A percentile compares a stretch with the other conserved stretches of the same genome.
These are phyloP conservation scores for Lycium ferocissimum DNA, from an alignment of 257 asterid genomes.

Conservation along the genomic window DNA sequence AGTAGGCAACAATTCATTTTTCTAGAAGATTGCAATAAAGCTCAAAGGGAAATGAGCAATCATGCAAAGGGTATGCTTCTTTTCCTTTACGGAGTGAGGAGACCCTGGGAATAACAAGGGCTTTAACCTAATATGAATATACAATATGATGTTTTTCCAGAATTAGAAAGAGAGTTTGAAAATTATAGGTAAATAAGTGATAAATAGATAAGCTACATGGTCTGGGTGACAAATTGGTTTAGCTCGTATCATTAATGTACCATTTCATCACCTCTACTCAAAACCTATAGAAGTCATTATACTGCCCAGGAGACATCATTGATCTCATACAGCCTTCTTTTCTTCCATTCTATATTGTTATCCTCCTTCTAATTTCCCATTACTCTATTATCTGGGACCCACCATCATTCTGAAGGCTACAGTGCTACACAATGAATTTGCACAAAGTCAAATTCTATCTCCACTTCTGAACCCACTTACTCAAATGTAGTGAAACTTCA, in stretches of 20 bases:
- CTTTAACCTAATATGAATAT: background rate
- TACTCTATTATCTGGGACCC: slow-evolving; percentile 4
- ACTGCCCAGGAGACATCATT: slow-evolving; percentile 3
- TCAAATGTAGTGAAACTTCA: background rate
- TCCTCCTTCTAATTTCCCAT: background rate
- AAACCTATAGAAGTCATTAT: slow-evolving; percentile 10
- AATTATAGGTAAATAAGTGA: background rate
- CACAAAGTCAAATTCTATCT: background rate
- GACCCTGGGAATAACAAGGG: background rate
- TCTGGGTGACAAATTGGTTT: background rate
- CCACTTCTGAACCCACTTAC: slow-evolving; percentile 8
- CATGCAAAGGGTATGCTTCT: background rate
- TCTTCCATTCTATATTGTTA: slow-evolving; percentile 11
- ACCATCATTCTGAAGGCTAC: background rate
- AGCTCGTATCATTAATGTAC: background rate
- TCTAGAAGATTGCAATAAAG: background rate
- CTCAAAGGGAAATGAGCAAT: slow-evolving; percentile 11
- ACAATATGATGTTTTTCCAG: background rate
- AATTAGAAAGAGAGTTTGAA: background rate
- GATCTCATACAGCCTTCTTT: slow-evolving; percentile 22
- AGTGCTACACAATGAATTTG: background rate
- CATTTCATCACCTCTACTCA: slow-evolving; percentile 17
- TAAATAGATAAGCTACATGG: background rate
- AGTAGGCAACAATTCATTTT: background rate
- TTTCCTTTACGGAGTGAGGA: background rate